Percentiles rank a stretch among this genome's conserved stretches.
Evolutionary conservation across 75 land plant genomes (phyloP).

Genomic region (Pinus albicaulis): DNA sequence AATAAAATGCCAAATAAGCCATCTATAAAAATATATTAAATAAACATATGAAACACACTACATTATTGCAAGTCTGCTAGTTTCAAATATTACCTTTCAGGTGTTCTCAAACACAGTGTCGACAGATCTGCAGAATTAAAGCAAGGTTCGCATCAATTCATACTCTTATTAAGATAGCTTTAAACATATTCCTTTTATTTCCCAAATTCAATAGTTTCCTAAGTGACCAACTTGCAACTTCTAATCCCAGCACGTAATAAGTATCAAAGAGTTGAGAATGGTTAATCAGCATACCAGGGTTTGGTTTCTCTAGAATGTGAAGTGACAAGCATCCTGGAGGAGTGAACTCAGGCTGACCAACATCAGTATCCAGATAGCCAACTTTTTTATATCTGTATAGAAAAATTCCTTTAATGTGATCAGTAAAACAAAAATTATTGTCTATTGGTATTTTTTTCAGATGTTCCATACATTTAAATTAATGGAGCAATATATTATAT

Average conservation of each 20-base stretch:
- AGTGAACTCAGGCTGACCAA: slow-evolving; percentile 90
- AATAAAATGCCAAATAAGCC: neutral
- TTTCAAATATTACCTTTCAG: slow-evolving; percentile 50
- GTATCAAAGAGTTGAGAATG: neutral
- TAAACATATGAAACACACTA: neutral
- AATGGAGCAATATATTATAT: neutral
- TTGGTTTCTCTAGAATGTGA: slow-evolving; percentile 55
- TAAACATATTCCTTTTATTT: too few relatives aligned
- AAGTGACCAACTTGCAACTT: neutral
- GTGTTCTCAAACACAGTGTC: slow-evolving; percentile 49
- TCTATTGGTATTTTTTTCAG: neutral
- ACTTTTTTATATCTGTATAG: slow-evolving; percentile 55
- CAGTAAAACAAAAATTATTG: neutral
- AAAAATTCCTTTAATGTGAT: neutral
- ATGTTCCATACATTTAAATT: neutral
- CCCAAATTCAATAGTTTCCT: neutral
- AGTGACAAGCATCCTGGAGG: slow-evolving; percentile 82
- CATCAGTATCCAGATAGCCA: slow-evolving; percentile 88
- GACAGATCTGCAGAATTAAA: slow-evolving; percentile 45
- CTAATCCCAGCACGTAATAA: neutral
- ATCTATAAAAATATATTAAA: neutral
- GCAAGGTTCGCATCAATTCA: neutral
- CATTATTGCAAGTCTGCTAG: slow-evolving; percentile 4
- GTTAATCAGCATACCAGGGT: slow-evolving; percentile 36
- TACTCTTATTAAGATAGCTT: neutral